These are phyloP conservation scores for Luffa acutangula DNA, from an alignment of 306 rosid species.

Conservation along the genomic window DNA sequence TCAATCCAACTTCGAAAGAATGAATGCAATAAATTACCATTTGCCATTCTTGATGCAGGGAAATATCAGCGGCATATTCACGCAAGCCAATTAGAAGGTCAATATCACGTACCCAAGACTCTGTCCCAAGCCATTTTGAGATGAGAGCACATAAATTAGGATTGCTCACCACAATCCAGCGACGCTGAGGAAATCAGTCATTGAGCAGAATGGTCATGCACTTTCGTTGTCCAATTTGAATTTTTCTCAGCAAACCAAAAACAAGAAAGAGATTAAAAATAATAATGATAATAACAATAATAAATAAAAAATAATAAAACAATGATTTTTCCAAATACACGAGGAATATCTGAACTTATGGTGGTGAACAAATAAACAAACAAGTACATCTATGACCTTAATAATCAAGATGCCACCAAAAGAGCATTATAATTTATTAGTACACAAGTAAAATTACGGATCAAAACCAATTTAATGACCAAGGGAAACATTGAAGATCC, in stretches of 20 bases:
- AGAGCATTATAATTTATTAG: not conserved
- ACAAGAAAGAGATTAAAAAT: not conserved
- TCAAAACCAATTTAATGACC: not conserved
- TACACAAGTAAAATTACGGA: not conserved
- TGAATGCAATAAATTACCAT: conserved; percentile 34
- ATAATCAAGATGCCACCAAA: not conserved
- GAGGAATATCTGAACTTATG: not conserved
- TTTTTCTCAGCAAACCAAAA: not conserved
- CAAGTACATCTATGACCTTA: not conserved
- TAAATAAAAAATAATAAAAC: not conserved
- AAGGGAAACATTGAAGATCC: not conserved
- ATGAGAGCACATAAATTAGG: conserved; percentile 53
- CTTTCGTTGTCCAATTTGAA: not conserved
- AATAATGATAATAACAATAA: not conserved
- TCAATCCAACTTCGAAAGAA: not conserved
- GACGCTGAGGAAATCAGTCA: conserved; percentile 37
- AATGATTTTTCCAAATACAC: not conserved
- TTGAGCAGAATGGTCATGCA: conserved; percentile 4
- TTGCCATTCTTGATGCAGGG: conserved; percentile 50
- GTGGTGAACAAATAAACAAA: not conserved
- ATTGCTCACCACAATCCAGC: conserved; percentile 77
- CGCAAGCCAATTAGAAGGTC: conserved; percentile 50
- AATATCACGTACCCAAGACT: conserved; percentile 59
- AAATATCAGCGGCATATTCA: conserved; percentile 40
- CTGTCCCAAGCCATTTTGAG: conserved; percentile 73